Percentiles rank a stretch among this genome's conserved stretches.
These are phyloP conservation scores for Peronosclerospora sorghi DNA, from an alignment of 352 stramenopile species.

Conservation along the genomic window DNA sequence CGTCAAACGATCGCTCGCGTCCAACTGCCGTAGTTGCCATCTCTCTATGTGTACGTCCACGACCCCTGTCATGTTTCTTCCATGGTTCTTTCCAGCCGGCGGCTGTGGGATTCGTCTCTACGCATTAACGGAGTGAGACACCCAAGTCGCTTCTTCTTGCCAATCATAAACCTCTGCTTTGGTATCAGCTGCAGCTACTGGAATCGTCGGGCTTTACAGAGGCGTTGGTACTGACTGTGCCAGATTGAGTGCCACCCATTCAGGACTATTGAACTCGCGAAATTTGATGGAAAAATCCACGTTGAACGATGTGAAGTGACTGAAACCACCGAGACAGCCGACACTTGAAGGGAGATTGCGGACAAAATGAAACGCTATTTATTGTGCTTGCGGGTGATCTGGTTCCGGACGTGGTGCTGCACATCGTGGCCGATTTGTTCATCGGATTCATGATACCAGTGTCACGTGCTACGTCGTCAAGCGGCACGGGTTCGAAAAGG, in stretches of 20 bases:
- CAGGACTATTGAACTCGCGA: constrained; percentile 66
- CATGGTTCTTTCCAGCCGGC: constrained; percentile 69
- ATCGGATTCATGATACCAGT: constrained; percentile 73
- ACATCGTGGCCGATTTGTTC: constrained; percentile 73
- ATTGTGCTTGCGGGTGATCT: constrained; percentile 73
- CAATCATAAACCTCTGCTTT: no score
- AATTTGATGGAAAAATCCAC: constrained; percentile 76
- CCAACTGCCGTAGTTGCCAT: no score
- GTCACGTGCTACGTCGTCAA: constrained; percentile 71
- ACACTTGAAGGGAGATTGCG: constrained; percentile 51
- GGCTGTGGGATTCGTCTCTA: constrained; percentile 72
- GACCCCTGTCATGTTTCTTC: constrained; percentile 79
- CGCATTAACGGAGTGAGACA: constrained; percentile 59
- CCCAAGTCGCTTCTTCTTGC: no score
- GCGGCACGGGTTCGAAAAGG: constrained; percentile 28
- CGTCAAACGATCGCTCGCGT: no score
- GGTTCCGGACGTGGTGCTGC: constrained; percentile 66
- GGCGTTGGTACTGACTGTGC: no score
- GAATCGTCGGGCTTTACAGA: constrained; percentile 68
- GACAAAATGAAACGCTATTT: constrained; percentile 78
- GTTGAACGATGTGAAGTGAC: constrained; percentile 62
- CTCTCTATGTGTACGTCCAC: no score
- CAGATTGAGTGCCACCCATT: constrained; percentile 59
- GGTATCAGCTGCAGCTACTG: no score
- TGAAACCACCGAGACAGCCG: constrained; percentile 61